Conservation (phyloP, 2,329 filamentous ascomycete genomes). For the Pochonia chlamydosporia region DNA sequence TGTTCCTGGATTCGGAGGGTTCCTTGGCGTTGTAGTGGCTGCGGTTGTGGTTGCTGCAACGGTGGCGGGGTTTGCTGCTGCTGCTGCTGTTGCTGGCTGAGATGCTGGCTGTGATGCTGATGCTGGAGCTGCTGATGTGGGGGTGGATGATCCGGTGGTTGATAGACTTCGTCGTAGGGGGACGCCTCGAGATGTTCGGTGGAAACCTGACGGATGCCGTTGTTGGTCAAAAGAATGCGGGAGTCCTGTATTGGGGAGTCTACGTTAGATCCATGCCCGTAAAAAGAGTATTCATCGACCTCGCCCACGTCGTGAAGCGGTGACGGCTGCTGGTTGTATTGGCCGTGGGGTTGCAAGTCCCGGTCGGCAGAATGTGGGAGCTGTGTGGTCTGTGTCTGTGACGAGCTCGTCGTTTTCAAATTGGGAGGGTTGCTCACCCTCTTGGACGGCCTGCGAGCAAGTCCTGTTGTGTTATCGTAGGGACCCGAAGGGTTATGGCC, state of each 20-base stretch:
- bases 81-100: slow-evolving; percentile 31
- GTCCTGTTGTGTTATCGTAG: slow-evolving; percentile 43
- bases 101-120: slow-evolving; percentile 12
- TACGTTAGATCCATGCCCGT: slow-evolving; percentile 33
- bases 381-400: slow-evolving; percentile 15
- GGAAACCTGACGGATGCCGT: slow-evolving; percentile 43
- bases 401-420: slow-evolving; percentile 36
- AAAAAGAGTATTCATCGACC: slow-evolving; percentile 29
- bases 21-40: slow-evolving; percentile 18
- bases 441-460: slow-evolving; percentile 52
- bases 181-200: slow-evolving; percentile 35
- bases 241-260: slow-evolving; percentile 34
- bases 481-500: slow-evolving; percentile 22
- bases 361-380: slow-evolving; percentile 11
- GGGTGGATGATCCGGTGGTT: slow-evolving; percentile 22
- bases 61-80: slow-evolving; percentile 12
- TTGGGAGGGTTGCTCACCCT: slow-evolving; percentile 44
- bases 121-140: slow-evolving; percentile 28
- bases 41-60: slow-evolving; percentile 17
- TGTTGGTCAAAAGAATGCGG: slow-evolving; percentile 24
- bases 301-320: slow-evolving; percentile 40
- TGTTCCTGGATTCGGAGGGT: slow-evolving; percentile 25
- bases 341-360: slow-evolving; percentile 16
- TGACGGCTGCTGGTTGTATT: slow-evolving; percentile 23
- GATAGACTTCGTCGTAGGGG: slow-evolving; percentile 40